Evolutionary conservation across 2,329 filamentous ascomycete genomes (phyloP).

Genomic region (Thyridium curvatum): DNA sequence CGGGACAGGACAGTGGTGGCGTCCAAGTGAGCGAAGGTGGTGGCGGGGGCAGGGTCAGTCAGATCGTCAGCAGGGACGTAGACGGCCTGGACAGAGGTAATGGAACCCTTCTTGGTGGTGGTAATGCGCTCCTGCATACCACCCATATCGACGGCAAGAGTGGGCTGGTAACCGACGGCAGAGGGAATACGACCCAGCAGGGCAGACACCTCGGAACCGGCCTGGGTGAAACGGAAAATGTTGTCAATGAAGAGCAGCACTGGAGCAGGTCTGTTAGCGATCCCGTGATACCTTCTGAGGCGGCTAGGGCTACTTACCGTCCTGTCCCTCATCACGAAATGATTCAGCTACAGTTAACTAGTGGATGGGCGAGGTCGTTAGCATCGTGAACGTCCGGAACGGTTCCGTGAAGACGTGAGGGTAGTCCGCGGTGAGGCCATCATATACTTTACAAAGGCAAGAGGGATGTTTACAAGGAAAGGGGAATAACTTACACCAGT

Average conservation of each 20-base stretch:
- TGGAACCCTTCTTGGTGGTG: constrained; percentile 98
- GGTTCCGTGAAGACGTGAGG: too few species aligned
- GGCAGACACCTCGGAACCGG: constrained; percentile 99
- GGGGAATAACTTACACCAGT: too few species aligned
- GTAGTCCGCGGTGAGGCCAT: too few species aligned
- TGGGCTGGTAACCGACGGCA: constrained; percentile 99
- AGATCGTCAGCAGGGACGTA: constrained; percentile 99
- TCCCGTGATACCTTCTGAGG: constrained; percentile 6
- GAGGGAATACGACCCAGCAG: constrained; percentile 99
- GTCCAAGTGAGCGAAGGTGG: constrained; percentile 99
- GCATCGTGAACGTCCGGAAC: too few species aligned
- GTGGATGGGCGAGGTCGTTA: too few species aligned
- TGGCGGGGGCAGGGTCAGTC: constrained; percentile 98
- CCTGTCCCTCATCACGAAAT: constrained; percentile 77
- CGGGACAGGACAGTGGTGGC: constrained; percentile 99
- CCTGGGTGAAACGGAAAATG: constrained; percentile 99
- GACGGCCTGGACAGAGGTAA: constrained; percentile 99
- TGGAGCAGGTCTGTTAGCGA: constrained; percentile 25
- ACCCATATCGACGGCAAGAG: constrained; percentile 98
- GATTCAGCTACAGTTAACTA: constrained; percentile 80
- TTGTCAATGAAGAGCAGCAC: constrained; percentile 99
- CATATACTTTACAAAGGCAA: too few species aligned
- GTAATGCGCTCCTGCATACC: constrained; percentile 99
- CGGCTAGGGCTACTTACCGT: too few species aligned
- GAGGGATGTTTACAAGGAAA: too few species aligned